These are phyloP conservation scores for Coemansia sp. DNA, from an alignment of 192 early-diverging fungal species.

Conservation along the genomic window DNA sequence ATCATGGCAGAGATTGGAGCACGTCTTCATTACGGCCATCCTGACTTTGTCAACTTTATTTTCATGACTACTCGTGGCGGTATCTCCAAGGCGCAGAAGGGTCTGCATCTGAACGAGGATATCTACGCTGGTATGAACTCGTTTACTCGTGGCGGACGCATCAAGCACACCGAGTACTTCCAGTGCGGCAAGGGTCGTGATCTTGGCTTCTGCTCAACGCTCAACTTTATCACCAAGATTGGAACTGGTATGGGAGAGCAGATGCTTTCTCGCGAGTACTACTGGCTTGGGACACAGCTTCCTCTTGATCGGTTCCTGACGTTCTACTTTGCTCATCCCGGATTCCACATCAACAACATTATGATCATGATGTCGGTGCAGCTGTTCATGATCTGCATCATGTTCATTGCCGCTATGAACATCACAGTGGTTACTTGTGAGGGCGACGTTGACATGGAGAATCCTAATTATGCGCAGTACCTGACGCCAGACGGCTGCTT, in stretches of 20 bases:
- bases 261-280: slow-evolving; percentile 91
- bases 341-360: slow-evolving; percentile 88
- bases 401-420: slow-evolving; percentile 75
- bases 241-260: slow-evolving; percentile 93
- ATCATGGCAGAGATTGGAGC: slow-evolving; percentile 84
- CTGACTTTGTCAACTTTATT: slow-evolving; percentile 86
- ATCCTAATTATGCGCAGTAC: slow-evolving; percentile 52
- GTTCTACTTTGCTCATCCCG: slow-evolving; percentile 87
- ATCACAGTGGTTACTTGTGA: slow-evolving; percentile 63
- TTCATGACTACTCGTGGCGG: slow-evolving; percentile 88
- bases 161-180: slow-evolving; percentile 89
- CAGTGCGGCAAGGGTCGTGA: slow-evolving; percentile 92
- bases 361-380: slow-evolving; percentile 82
- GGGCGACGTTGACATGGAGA: slow-evolving; percentile 58
- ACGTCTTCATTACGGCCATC: slow-evolving; percentile 85
- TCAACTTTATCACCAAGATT: slow-evolving; percentile 89
- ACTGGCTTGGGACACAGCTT: slow-evolving; percentile 82
- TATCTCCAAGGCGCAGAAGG: slow-evolving; percentile 86
- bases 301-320: slow-evolving; percentile 84
- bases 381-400: slow-evolving; percentile 75
- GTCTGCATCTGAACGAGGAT: slow-evolving; percentile 89
- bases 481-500: slow-evolving; percentile 63
- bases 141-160: slow-evolving; percentile 79
- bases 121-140: slow-evolving; percentile 92
- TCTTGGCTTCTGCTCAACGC: slow-evolving; percentile 83